phyloP scores from a whole-genome alignment of 495 filamentous ascomycete species.

The Penicillium angulare region DNA sequence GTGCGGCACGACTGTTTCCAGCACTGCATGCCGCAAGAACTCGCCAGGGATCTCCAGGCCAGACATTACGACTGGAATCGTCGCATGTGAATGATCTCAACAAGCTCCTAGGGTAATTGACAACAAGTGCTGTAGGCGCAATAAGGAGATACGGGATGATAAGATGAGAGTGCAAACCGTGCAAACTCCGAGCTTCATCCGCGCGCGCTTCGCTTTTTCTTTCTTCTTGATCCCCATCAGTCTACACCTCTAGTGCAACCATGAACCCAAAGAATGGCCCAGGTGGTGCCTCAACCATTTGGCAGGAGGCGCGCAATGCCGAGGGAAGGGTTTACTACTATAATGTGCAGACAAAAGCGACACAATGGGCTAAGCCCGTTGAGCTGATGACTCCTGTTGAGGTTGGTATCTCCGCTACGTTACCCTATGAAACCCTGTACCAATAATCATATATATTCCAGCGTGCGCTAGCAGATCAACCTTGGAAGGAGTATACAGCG shows the following conservation, averaged over 20 bases:
- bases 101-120: background rate
- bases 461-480: conserved; percentile 78
- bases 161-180: conserved; percentile 30
- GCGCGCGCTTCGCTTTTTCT: conserved; percentile 25
- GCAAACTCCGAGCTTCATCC: conserved; percentile 29
- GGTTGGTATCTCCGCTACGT: conserved; percentile 48
- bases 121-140: conserved; percentile 7
- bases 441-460: conserved; percentile 30
- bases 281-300: conserved; percentile 55
- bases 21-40: conserved; percentile 67
- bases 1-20: conserved; percentile 77
- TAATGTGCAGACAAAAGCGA: conserved; percentile 80
- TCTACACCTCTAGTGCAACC: conserved; percentile 6
- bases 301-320: conserved; percentile 80
- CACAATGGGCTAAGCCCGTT: conserved; percentile 90
- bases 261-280: conserved; percentile 67
- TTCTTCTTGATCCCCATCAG: conserved; percentile 5
- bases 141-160: conserved; percentile 20
- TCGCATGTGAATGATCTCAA: conserved; percentile 22
- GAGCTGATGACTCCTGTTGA: conserved; percentile 86
- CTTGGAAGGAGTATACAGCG: conserved; percentile 91
- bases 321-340: conserved; percentile 95
- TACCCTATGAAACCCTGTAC: background rate
- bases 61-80: conserved; percentile 35
- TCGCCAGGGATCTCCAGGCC: conserved; percentile 47